Evolutionary conservation across 495 filamentous ascomycete genomes (phyloP), one percentile per base, ranked within the genome.

Genomic region (Lasiosphaeris hirsuta): DNA sequence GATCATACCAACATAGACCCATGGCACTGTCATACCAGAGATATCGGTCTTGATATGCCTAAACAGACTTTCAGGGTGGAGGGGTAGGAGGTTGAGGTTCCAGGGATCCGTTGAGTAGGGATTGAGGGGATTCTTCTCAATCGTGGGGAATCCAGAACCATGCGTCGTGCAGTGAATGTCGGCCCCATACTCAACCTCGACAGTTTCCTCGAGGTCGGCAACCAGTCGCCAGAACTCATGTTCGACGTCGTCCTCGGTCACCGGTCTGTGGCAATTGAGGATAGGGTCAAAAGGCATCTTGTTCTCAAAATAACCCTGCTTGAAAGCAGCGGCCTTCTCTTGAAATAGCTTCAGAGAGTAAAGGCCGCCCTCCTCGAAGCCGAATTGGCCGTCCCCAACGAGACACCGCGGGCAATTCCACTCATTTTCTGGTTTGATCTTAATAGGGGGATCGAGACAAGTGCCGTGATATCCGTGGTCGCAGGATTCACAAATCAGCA

Each of bases 1-100:
- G 64, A 92, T 95, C 94, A 99, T 99, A 57, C 94, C 94, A n/a
- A 99, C 95, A 68, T 99, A 99, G 6, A 97, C 84, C 94, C 94
- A 99, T 13, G 94, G 94, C 6, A 99, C 93, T 0, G 94, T 99
- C 94, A 99, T 99, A 36, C 94, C 94, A n/a, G 94, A 97, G 56
- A 99, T 92, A 71, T 99, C 94, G 0, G 92, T 88, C 68, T 97
- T 97, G 78, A 97, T 97, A 68, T 99, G 89, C 50, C 92, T 83
- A 73, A 97, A 97, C 8, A 99, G 80, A 6, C 93, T 97, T 41
- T 97, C 92, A 0, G 88, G 84, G 66, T 97, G 86, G 51, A 96
- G 81, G 0, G 94, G 94, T 58, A 99, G 80, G 14, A 95, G 86
- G 68, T 96, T 99, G 57, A 99, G 78, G 64, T 99, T 99, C 94